Evolutionary conservation across 345 rosid species (phyloP), one percentile per base, ranked within the genome.

Genomic region (Citrus maxima): DNA sequence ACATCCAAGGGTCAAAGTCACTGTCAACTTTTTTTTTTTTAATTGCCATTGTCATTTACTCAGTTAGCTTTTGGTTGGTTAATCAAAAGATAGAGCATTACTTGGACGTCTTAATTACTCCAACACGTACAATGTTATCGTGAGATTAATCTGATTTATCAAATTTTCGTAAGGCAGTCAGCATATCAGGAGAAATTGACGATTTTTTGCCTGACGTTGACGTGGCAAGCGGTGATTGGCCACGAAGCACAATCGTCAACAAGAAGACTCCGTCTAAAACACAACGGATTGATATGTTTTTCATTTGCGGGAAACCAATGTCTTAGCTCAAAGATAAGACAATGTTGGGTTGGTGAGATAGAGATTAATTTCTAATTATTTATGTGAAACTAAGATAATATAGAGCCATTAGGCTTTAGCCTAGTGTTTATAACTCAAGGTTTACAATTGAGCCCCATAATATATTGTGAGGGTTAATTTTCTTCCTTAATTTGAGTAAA

Each of bases 101-200:
- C 78, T 77, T 81, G 66, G 54, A 69, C 81, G 79, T 78, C 72
- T 82, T 67, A 74, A 62, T 67, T 78, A 74, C 61, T 68, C 72
- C 71, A 38, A 42, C 38, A 9, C 13, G 18, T 16, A 77, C 69
- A 14, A 30, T 76, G 64, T 5, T 30, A 6, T 63, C 38, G 70
- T 22, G 70, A 35, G 70, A 67, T 37, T 42, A 37, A 22, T 38
- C 3, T 4, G 71, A 37, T 67, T 14, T 37, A 16, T 67, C 28
- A 67, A 8, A 27, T 35, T 37, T 10, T 37, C 28, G 16, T 67
- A 22, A 1, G 13, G 35, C 2, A 7, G 27, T 66, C 8, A 2
- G 13, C 27, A 8, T 66, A 1, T 19, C 46, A n/a, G 46, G 70
- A 35, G 22, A 8, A 35, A 22, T 66, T 37, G 70, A 37, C 37